Evolutionary conservation across 768 basidiomycete genomes (phyloP).

Genomic region (Boletellus ananiceps): DNA sequence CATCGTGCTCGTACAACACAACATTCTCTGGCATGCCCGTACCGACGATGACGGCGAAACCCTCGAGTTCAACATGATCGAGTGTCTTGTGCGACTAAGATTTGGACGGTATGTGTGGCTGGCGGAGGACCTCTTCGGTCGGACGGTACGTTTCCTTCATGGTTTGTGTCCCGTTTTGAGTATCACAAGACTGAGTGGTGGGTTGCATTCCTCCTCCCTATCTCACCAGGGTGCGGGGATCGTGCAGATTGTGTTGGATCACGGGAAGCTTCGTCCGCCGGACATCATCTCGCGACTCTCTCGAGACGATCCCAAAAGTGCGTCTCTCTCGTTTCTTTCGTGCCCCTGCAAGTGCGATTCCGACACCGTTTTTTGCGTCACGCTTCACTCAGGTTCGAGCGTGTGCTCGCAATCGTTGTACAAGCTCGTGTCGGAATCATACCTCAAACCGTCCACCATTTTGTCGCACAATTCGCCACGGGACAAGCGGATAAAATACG

Average conservation of each 20-base stretch:
- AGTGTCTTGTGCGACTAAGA: constrained; percentile 75
- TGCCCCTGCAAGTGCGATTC: not conserved
- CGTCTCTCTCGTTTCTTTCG: constrained; percentile 14
- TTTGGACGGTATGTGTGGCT: constrained; percentile 81
- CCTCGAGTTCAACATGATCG: constrained; percentile 77
- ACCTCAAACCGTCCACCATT: constrained; percentile 74
- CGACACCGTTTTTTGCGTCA: not conserved
- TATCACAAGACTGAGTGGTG: not conserved
- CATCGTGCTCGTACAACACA: constrained; percentile 84
- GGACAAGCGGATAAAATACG: constrained; percentile 78
- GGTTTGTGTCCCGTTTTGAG: not conserved
- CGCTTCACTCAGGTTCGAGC: constrained; percentile 24
- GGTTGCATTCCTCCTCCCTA: not conserved
- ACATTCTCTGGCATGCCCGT: constrained; percentile 81
- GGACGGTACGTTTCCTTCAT: constrained; percentile 45
- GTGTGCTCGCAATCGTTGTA: constrained; percentile 59
- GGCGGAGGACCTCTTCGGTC: constrained; percentile 67
- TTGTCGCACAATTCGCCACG: constrained; percentile 75
- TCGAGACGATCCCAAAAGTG: constrained; percentile 56
- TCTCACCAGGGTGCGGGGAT: constrained; percentile 63
- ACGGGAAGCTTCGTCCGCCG: constrained; percentile 78
- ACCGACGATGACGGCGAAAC: constrained; percentile 69
- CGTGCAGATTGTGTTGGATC: constrained; percentile 70
- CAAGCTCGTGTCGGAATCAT: constrained; percentile 66
- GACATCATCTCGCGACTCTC: constrained; percentile 59